Conservation (phyloP, 2,329 filamentous ascomycete genomes). For the Cercospora sojina region DNA sequence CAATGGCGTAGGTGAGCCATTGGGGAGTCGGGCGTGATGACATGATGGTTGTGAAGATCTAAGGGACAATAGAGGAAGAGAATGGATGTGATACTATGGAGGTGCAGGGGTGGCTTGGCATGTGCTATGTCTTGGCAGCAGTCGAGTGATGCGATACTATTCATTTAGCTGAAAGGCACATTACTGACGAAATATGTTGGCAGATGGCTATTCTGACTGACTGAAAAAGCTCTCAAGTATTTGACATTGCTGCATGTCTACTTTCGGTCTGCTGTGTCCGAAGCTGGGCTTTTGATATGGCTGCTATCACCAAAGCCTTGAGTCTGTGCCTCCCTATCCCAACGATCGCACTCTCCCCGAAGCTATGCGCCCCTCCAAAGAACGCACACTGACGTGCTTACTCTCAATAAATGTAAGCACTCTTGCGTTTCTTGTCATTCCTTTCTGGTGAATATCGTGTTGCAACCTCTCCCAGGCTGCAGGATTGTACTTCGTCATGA, state of each 20-base stretch:
- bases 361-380: not conserved
- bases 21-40: slow-evolving; percentile 26
- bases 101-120: slow-evolving; percentile 2
- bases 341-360: not conserved
- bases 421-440: not conserved
- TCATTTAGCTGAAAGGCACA: not conserved
- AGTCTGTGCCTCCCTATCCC: not conserved
- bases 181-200: not conserved
- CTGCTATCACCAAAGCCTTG: not conserved
- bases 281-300: not conserved
- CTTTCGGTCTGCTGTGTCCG: not conserved
- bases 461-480: not conserved
- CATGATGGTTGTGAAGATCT: slow-evolving; percentile 2
- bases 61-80: not conserved
- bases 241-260: not conserved
- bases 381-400: not conserved
- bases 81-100: not conserved
- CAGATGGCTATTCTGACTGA: not conserved
- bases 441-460: not conserved
- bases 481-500: not conserved
- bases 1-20: slow-evolving; percentile 66
- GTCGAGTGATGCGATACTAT: not conserved
- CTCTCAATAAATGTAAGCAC: not conserved
- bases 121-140: not conserved
- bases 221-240: not conserved